These are phyloP conservation scores for Cadophora sp. DNA, from an alignment of 2,329 filamentous ascomycete genomes.

Conservation along the genomic window DNA sequence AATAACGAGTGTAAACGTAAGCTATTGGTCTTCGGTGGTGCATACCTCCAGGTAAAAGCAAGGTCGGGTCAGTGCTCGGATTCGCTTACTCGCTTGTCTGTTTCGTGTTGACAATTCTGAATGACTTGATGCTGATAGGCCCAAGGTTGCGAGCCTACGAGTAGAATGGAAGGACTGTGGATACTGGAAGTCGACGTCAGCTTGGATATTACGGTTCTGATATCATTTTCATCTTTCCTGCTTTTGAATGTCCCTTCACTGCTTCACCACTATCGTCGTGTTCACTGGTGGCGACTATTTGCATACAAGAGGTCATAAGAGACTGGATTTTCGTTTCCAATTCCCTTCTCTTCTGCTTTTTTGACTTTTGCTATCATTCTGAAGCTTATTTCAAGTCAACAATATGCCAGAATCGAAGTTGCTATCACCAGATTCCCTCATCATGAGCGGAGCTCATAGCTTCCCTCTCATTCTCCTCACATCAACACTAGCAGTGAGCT, in stretches of 20 bases:
- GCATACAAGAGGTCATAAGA: too few species aligned
- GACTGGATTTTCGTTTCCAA: too few species aligned
- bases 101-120: background rate
- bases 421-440: background rate
- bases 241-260: background rate
- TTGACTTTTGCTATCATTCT: too few species aligned
- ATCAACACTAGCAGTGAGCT: constrained; percentile 1
- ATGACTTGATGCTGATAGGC: background rate
- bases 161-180: background rate
- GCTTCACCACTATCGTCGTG: too few species aligned
- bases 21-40: too few species aligned
- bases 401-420: background rate
- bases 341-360: too few species aligned
- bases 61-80: background rate
- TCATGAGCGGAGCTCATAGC: background rate
- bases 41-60: background rate
- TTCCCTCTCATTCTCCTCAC: background rate
- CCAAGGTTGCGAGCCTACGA: background rate
- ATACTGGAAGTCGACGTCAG: background rate
- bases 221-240: background rate
- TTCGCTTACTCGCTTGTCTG: background rate
- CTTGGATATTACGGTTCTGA: background rate
- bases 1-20: too few species aligned
- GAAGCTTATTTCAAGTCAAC: too few species aligned
- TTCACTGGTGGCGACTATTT: too few species aligned